A percentile compares a stretch with the other conserved stretches of the same genome.
phyloP scores from a whole-genome alignment of 306 rosid species.

The Trifolium fragiferum region DNA sequence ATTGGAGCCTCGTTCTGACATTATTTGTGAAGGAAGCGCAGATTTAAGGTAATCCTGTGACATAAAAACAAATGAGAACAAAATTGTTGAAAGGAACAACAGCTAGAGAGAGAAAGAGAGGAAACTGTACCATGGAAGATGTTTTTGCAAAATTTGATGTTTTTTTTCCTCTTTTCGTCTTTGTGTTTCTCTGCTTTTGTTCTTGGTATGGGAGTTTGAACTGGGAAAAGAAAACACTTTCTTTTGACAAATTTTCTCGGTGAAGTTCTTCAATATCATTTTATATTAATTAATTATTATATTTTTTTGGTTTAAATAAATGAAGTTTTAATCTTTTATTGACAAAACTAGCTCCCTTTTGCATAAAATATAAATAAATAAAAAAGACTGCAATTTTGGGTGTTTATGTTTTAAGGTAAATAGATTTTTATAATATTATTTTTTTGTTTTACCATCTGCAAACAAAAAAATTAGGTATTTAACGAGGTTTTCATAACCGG shows the following conservation, averaged over 20 bases:
- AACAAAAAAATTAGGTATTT: too few species aligned
- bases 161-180: background rate
- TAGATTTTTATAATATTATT: too few species aligned
- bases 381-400: too few species aligned
- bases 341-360: too few species aligned
- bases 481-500: too few species aligned
- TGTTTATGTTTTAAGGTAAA: too few species aligned
- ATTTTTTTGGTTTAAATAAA: too few species aligned
- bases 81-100: conserved; percentile 4
- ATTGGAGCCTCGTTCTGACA: conserved; percentile 91
- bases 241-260: background rate
- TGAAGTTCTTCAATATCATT: background rate
- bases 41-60: conserved; percentile 90
- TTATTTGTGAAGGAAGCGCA: conserved; percentile 86
- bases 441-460: too few species aligned
- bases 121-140: conserved; percentile 43
- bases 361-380: too few species aligned
- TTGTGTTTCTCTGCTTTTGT: background rate
- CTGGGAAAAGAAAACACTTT: background rate
- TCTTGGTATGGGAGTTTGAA: background rate
- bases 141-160: conserved; percentile 15
- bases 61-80: conserved; percentile 19
- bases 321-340: too few species aligned
- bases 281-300: too few species aligned
- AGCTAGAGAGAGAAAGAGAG: background rate